A percentile compares a stretch with the other conserved stretches of the same genome.
Evolutionary conservation across 2,329 filamentous ascomycete species (phyloP).

Genomic region (Ophiocordyceps camponoti-saundersi): DNA sequence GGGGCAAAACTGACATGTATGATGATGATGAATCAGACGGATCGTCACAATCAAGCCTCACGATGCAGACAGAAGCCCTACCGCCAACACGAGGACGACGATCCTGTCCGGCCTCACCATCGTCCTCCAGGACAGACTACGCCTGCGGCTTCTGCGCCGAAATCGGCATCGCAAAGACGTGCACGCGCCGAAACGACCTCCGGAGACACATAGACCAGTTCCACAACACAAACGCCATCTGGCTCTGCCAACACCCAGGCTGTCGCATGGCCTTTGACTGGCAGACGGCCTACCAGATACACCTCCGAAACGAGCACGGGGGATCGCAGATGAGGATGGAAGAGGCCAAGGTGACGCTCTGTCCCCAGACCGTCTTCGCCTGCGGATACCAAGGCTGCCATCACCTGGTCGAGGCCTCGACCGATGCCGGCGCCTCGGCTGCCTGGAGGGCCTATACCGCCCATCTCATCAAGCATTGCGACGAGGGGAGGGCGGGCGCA

Average conservation of each 20-base stretch:
- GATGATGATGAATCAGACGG: too few relatives aligned
- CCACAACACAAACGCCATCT: conserved; percentile 28
- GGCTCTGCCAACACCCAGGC: conserved; percentile 25
- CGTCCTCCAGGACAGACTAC: conserved; percentile 7
- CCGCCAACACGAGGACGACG: background rate
- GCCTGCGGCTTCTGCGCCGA: conserved; percentile 17
- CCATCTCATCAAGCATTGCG: conserved; percentile 29
- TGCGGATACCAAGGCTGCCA: conserved; percentile 28
- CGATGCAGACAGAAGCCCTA: background rate
- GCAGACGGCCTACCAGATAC: conserved; percentile 28
- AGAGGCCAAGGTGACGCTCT: conserved; percentile 24
- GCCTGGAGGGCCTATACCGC: conserved; percentile 27
- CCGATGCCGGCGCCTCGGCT: conserved; percentile 19
- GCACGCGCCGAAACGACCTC: conserved; percentile 28
- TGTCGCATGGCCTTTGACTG: conserved; percentile 29
- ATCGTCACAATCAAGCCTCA: background rate
- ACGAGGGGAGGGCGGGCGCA: conserved; percentile 20
- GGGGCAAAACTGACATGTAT: too few relatives aligned
- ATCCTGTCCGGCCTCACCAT: background rate
- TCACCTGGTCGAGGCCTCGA: conserved; percentile 24
- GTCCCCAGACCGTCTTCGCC: conserved; percentile 29
- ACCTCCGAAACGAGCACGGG: conserved; percentile 26
- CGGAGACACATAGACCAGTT: conserved; percentile 31
- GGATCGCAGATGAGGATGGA: conserved; percentile 23
- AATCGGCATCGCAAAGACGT: conserved; percentile 21